Conservation (phyloP, 1,284 basidiomycete species). For the Ustilago nuda region DNA sequence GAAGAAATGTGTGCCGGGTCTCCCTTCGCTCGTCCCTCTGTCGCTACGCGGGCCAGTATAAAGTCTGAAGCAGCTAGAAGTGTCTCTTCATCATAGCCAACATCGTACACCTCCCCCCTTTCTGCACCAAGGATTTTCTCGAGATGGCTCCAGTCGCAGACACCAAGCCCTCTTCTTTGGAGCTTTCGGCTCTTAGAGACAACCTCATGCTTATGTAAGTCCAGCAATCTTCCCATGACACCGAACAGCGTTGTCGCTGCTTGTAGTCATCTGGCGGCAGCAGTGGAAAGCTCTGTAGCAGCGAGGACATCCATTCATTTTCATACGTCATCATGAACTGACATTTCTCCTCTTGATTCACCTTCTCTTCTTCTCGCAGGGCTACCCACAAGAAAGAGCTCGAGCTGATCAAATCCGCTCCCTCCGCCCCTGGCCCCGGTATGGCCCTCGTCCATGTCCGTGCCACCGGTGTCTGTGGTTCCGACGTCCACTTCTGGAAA, state of each 20-base stretch:
- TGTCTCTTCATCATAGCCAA: background rate
- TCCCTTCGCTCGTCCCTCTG: background rate
- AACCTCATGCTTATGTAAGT: conserved; percentile 56
- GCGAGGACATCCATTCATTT: no score
- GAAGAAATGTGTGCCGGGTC: conserved; percentile 13
- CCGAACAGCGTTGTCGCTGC: background rate
- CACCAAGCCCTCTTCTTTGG: conserved; percentile 28
- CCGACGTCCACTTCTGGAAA: conserved; percentile 73
- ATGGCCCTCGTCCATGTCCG: conserved; percentile 65
- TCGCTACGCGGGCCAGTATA: conserved; percentile 14
- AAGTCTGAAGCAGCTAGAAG: background rate
- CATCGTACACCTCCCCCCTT: background rate
- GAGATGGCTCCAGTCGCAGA: conserved; percentile 51
- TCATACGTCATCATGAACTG: background rate
- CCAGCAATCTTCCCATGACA: background rate
- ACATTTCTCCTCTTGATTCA: background rate
- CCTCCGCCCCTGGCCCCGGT: conserved; percentile 55
- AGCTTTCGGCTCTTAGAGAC: conserved; percentile 53
- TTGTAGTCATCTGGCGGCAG: no score
- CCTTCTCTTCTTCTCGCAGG: conserved; percentile 13
- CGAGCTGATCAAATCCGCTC: conserved; percentile 54
- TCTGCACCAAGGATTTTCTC: background rate
- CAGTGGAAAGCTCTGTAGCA: no score
- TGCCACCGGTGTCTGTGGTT: conserved; percentile 61
- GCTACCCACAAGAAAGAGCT: conserved; percentile 60